Conservation (phyloP, 169 alveolate species). For the Babesia divergens region DNA sequence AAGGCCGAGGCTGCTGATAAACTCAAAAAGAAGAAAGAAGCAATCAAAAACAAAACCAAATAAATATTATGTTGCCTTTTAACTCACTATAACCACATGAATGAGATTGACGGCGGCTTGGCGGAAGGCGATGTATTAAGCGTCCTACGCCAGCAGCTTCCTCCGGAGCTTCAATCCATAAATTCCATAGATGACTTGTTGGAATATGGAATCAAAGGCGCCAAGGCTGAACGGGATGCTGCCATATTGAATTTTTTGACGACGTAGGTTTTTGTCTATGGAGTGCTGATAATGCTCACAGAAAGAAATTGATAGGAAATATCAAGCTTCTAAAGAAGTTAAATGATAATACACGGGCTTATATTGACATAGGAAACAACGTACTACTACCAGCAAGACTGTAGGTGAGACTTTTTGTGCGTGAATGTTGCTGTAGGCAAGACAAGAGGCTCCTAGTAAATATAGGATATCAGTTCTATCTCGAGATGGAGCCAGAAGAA, state of each 20-base stretch:
- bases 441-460: slow-evolving; percentile 53
- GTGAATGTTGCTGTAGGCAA: not conserved
- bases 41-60: slow-evolving; percentile 13
- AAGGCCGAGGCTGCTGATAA: slow-evolving; percentile 54
- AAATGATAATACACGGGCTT: slow-evolving; percentile 1
- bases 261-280: slow-evolving; percentile 1
- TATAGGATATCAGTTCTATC: slow-evolving; percentile 68
- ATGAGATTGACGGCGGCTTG: not conserved
- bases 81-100: not conserved
- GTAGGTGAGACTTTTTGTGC: not conserved
- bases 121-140: slow-evolving; percentile 11
- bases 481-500: slow-evolving; percentile 68
- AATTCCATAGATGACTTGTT: slow-evolving; percentile 19
- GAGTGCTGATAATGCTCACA: not conserved
- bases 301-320: slow-evolving; percentile 18
- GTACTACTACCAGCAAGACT: slow-evolving; percentile 23
- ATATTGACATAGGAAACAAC: slow-evolving; percentile 20
- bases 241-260: not conserved
- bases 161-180: slow-evolving; percentile 19
- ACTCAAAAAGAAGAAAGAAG: slow-evolving; percentile 27
- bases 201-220: slow-evolving; percentile 15
- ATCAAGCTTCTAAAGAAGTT: slow-evolving; percentile 14
- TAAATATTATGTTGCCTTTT: not conserved
- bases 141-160: slow-evolving; percentile 25
- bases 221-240: slow-evolving; percentile 32